These are phyloP conservation scores for Podospora fimiseda DNA, from an alignment of 495 filamentous ascomycete species.

Conservation along the genomic window DNA sequence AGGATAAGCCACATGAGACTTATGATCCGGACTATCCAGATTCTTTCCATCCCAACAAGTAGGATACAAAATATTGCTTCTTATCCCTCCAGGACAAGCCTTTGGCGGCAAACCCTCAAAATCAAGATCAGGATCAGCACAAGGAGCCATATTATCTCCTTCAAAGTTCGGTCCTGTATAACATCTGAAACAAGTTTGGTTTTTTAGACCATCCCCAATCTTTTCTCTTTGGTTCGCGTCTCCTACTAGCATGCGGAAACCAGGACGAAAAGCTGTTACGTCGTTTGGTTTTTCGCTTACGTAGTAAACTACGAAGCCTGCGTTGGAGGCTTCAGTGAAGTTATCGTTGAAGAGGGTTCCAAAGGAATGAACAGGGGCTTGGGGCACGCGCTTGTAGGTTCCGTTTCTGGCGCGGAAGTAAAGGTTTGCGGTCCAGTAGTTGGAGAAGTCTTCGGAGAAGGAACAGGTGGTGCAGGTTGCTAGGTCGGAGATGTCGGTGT, in stretches of 20 bases:
- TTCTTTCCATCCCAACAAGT: conserved; percentile 59
- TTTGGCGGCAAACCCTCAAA: conserved; percentile 19
- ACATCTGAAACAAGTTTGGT: conserved; percentile 35
- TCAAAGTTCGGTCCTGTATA: conserved; percentile 27
- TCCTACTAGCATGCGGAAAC: conserved; percentile 23
- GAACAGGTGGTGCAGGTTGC: conserved; percentile 32
- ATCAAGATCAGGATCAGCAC: conserved; percentile 23
- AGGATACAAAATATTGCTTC: neutral
- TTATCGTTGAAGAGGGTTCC: neutral
- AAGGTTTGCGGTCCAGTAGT: conserved; percentile 43
- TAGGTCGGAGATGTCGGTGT: conserved; percentile 23
- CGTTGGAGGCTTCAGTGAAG: neutral
- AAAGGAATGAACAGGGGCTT: conserved; percentile 2
- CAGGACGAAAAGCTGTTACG: conserved; percentile 1
- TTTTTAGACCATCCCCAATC: conserved; percentile 18
- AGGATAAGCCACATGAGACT: conserved; percentile 54
- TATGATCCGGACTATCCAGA: conserved; percentile 48
- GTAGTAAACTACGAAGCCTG: neutral
- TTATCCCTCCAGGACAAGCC: conserved; percentile 12
- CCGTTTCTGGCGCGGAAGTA: conserved; percentile 43
- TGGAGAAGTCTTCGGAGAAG: conserved; percentile 36
- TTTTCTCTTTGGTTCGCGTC: conserved; percentile 22
- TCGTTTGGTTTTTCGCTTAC: neutral
- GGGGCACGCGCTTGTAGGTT: conserved; percentile 13
- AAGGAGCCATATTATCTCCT: conserved; percentile 26